Evolutionary conservation across 2,329 filamentous ascomycete genomes (phyloP).

Genomic region (Colletotrichum liriopes): DNA sequence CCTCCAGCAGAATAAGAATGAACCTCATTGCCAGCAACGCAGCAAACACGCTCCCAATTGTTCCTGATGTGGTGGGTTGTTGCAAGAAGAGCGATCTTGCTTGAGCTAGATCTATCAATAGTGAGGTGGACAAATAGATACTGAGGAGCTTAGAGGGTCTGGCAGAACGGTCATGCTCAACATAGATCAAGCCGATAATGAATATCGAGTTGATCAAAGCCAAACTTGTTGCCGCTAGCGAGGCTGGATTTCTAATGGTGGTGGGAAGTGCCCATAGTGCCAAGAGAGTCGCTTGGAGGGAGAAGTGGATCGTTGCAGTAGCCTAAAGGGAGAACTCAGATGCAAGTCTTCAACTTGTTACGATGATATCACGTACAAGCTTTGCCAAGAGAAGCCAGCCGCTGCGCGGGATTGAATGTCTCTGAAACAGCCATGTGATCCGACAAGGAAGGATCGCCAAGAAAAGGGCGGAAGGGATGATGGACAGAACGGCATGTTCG

Average conservation of each 20-base stretch:
- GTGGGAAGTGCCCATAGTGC: constrained; percentile 29
- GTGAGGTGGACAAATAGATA: not conserved
- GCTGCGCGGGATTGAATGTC: constrained; percentile 17
- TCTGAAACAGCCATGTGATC: constrained; percentile 27
- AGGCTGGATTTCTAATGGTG: constrained; percentile 29
- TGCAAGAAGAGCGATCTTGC: not conserved
- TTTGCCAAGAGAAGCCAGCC: constrained; percentile 46
- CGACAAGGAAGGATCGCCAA: constrained; percentile 21
- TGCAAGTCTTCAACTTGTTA: not conserved
- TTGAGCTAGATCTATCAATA: not conserved
- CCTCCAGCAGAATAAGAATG: not conserved
- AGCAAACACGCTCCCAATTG: not conserved
- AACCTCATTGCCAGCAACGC: not conserved
- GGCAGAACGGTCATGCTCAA: not conserved
- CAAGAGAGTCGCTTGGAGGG: constrained; percentile 11
- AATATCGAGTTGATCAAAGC: constrained; percentile 50
- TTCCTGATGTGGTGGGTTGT: not conserved
- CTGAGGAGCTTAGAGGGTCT: constrained; percentile 1
- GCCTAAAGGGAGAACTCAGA: not conserved
- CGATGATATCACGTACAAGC: constrained; percentile 20
- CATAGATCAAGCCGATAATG: constrained; percentile 38
- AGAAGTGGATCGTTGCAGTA: not conserved
- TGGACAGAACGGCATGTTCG: constrained; percentile 44
- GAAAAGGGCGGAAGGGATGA: constrained; percentile 28
- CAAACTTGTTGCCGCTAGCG: constrained; percentile 50